These are phyloP conservation scores for Xerocomellus amylosporus DNA, from an alignment of 768 basidiomycete species.

Conservation along the genomic window DNA sequence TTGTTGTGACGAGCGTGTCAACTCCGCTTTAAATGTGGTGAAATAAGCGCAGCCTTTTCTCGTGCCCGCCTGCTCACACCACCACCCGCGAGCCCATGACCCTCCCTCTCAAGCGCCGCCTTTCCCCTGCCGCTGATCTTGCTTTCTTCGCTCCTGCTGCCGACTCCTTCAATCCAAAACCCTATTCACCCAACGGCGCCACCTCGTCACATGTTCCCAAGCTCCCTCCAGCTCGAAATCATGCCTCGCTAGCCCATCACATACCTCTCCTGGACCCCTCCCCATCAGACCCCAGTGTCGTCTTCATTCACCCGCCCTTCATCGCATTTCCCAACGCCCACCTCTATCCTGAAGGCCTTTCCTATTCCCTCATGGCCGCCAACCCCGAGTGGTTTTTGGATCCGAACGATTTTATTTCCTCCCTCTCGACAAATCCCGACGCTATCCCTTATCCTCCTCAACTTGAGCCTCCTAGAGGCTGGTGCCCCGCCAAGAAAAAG, in stretches of 20 bases:
- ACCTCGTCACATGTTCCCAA: conserved; percentile 20
- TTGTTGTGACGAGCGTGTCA: conserved; percentile 34
- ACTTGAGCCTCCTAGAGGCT: conserved; percentile 80
- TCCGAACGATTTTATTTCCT: conserved; percentile 57
- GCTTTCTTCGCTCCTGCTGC: conserved; percentile 64
- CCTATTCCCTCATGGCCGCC: conserved; percentile 67
- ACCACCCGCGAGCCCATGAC: conserved; percentile 15
- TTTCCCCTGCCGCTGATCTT: conserved; percentile 45
- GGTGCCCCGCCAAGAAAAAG: conserved; percentile 85
- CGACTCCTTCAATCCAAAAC: conserved; percentile 62
- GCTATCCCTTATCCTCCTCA: conserved; percentile 72
- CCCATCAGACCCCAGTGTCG: conserved; percentile 57
- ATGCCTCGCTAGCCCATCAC: conserved; percentile 40
- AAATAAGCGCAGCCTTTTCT: conserved; percentile 28
- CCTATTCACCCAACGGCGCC: conserved; percentile 48
- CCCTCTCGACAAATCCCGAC: conserved; percentile 42
- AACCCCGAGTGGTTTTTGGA: conserved; percentile 82
- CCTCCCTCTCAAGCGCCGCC: conserved; percentile 48
- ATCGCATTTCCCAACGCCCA: conserved; percentile 60
- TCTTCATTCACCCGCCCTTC: conserved; percentile 79
- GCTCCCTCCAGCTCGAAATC: conserved; percentile 31
- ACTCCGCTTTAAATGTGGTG: conserved; percentile 42
- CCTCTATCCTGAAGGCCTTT: conserved; percentile 61
- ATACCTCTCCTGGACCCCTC: conserved; percentile 65
- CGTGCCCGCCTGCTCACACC: not conserved